Base-by-base conservation (phyloP, 257 asterid genomes). In the Solanum boliviense region DNA sequence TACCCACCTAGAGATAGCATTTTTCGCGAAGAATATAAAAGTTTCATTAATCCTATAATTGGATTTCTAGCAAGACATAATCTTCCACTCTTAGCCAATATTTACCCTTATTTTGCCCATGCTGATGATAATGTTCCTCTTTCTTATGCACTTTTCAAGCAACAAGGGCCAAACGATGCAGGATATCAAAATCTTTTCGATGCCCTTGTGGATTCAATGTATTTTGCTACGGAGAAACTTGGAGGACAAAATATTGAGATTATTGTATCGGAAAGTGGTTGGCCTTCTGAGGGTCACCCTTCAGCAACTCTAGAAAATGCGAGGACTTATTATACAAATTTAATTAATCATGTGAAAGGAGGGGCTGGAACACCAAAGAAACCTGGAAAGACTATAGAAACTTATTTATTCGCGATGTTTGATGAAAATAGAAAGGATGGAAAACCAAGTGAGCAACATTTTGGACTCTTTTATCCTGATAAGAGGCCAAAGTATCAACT, bases 341-440 rank as follows among this genome's bases (percentile, higher is more conserved):
- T 93, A 78, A 81, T 91, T 75, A 10, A 44, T 1, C 92, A 89
- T 23, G 90, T 89, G 5, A 32, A 46, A 1, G 56, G 86, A 13
- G 90, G 88, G 13, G 18, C 25, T 12, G 88, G 90, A 82, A 93
- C 95, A 9, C 95, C 94, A 1, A 92, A 73, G 86, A 89, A 74
- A 89, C 89, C 88, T 8, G 92, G 87, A 41, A 84, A 13, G 34
- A 83, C 39, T 10, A 86, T 92, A 3, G 93, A 93, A 74, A 93
- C 95, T 13, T 92, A 93, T 89, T 34, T 94, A 70, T 93, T 94
- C 62, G 94, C 93, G 5, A 89, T 94, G 93, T 94, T 92, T 86
- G 95, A 93, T 21, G 95, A 94, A 86, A 93, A 94, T 48, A 1
- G 36, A 11, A 94, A 94, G 90, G 3, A 3, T 0, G 91, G 92